Conservation (phyloP, 2,329 filamentous ascomycete species). For the Calonectria montana region DNA sequence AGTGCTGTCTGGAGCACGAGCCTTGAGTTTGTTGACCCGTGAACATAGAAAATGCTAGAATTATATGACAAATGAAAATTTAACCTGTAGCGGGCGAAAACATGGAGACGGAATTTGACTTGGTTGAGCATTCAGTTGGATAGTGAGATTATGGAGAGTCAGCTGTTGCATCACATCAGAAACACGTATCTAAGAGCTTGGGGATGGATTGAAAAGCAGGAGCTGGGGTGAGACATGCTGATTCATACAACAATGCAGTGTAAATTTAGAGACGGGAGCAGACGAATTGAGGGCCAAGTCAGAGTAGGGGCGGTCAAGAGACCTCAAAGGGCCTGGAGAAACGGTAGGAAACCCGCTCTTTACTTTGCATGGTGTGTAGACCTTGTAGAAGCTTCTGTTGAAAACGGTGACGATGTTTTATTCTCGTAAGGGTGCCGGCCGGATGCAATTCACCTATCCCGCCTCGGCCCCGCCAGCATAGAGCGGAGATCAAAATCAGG, state of each 20-base stretch:
- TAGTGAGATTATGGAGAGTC: not conserved
- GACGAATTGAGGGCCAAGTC: not conserved
- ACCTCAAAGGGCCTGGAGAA: not conserved
- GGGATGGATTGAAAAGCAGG: not conserved
- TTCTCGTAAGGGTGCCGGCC: not conserved
- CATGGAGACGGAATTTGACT: not conserved
- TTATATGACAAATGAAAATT: not conserved
- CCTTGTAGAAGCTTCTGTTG: not conserved
- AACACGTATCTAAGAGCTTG: not conserved
- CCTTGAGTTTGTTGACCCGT: conserved; percentile 4
- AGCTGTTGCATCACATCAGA: not conserved
- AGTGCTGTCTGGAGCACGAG: conserved; percentile 6
- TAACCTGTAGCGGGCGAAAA: not conserved
- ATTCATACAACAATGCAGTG: not conserved
- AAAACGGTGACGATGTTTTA: not conserved
- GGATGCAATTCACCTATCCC: conserved; percentile 3
- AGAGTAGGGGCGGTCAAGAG: not conserved
- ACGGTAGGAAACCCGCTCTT: not conserved
- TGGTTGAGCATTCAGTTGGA: not conserved
- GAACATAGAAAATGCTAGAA: not conserved
- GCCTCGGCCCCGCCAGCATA: not conserved
- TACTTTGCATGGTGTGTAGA: not conserved
- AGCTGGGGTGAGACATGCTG: not conserved
- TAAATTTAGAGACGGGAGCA: not conserved
- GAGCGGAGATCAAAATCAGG: not conserved